Evolutionary conservation across 768 basidiomycete genomes (phyloP).

Genomic region (Agrocybe praecox): DNA sequence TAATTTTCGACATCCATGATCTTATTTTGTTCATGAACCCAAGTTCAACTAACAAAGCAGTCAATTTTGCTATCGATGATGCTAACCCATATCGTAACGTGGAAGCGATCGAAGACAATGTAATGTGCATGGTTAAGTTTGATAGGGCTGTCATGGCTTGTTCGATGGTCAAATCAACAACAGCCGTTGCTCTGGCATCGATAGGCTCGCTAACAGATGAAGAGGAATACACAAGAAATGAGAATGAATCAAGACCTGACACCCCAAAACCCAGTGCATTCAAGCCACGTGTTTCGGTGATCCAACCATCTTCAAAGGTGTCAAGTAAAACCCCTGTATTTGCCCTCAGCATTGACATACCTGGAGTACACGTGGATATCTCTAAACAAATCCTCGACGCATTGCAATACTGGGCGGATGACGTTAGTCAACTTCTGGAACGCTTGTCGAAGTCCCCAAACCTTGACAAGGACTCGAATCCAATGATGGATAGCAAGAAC

Average conservation of each 20-base stretch:
- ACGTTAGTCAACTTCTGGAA: conserved; percentile 73
- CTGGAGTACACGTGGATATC: conserved; percentile 62
- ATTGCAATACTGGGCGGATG: conserved; percentile 89
- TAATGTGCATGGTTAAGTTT: conserved; percentile 43
- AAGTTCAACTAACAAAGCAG: conserved; percentile 7
- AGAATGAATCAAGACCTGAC: background rate
- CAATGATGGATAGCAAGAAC: conserved; percentile 43
- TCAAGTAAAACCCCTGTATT: conserved; percentile 18
- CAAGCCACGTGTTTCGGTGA: conserved; percentile 36
- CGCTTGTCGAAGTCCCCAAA: conserved; percentile 29
- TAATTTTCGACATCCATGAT: conserved; percentile 65
- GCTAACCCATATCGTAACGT: background rate
- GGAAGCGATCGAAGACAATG: conserved; percentile 17
- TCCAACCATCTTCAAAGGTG: conserved; percentile 19
- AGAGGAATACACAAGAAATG: background rate
- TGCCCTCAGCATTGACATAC: conserved; percentile 47
- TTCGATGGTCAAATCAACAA: conserved; percentile 37
- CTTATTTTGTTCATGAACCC: conserved; percentile 34
- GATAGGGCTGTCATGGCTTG: conserved; percentile 52
- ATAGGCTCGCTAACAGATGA: conserved; percentile 43
- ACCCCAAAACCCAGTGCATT: conserved; percentile 15
- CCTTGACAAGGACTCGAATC: conserved; percentile 23
- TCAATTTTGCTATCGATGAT: conserved; percentile 29
- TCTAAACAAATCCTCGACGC: conserved; percentile 72
- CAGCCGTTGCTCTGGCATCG: conserved; percentile 50